These are phyloP conservation scores for Lizonia empirigonia DNA, from an alignment of 2,329 filamentous ascomycete genomes.

Conservation along the genomic window DNA sequence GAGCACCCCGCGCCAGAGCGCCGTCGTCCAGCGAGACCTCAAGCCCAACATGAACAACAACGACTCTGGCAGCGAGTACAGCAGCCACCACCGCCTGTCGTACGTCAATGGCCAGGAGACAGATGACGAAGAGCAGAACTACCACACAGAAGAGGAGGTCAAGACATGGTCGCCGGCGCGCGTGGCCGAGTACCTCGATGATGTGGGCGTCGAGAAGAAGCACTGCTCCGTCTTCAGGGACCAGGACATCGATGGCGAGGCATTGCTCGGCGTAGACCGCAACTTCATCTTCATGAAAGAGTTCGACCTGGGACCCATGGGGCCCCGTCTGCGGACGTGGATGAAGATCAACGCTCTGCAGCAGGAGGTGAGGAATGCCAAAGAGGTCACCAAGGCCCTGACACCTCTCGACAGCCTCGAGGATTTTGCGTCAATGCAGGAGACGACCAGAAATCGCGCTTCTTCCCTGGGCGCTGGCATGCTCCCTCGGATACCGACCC, in stretches of 20 bases:
- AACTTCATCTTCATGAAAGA: conserved; percentile 94
- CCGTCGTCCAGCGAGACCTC: conserved; percentile 39
- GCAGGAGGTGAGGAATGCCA: conserved; percentile 75
- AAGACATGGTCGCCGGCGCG: conserved; percentile 78
- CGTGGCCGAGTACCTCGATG: conserved; percentile 88
- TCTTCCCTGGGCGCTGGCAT: conserved; percentile 50
- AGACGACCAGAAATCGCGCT: conserved; percentile 55
- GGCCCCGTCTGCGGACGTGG: conserved; percentile 89
- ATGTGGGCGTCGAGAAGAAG: conserved; percentile 79
- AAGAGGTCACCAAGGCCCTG: conserved; percentile 41
- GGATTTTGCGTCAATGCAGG: conserved; percentile 27
- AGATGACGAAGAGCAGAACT: conserved; percentile 82
- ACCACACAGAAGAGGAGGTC: conserved; percentile 76
- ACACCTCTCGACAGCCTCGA: conserved; percentile 43
- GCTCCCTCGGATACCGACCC: conserved; percentile 47
- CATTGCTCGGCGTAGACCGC: conserved; percentile 92
- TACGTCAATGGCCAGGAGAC: conserved; percentile 95
- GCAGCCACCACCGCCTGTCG: conserved; percentile 78
- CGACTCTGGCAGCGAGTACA: conserved; percentile 90
- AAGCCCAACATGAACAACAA: conserved; percentile 64
- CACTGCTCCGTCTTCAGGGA: conserved; percentile 95
- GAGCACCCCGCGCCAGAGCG: conserved; percentile 63
- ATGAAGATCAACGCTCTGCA: conserved; percentile 93
- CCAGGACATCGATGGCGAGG: conserved; percentile 94
- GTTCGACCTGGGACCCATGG: conserved; percentile 90